These are phyloP conservation scores for Fusarium lateritium DNA, from an alignment of 2,329 filamentous ascomycete species.

Conservation along the genomic window DNA sequence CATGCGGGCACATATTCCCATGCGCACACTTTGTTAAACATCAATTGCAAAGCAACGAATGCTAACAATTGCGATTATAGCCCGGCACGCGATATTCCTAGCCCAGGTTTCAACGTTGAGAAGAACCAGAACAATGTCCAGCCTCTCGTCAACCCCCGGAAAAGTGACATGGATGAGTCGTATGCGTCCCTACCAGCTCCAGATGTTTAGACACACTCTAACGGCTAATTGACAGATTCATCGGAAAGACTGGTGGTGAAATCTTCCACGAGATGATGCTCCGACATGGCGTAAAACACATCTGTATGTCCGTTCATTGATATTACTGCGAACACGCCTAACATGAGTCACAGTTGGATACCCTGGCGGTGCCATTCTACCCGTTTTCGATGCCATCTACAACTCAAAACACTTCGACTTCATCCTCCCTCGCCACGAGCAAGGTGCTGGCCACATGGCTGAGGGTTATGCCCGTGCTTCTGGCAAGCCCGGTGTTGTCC, in stretches of 20 bases:
- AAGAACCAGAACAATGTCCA: conserved; percentile 74
- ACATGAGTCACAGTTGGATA: conserved; percentile 76
- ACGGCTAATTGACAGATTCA: conserved; percentile 71
- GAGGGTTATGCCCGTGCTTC: conserved; percentile 95
- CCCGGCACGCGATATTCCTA: conserved; percentile 71
- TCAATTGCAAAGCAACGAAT: conserved; percentile 15
- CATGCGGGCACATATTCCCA: conserved; percentile 8
- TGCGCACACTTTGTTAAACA: conserved; percentile 14
- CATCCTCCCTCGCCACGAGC: conserved; percentile 94
- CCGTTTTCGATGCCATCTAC: conserved; percentile 98
- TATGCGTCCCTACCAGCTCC: conserved; percentile 62
- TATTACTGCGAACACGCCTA: conserved; percentile 39
- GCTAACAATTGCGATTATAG: conserved; percentile 44
- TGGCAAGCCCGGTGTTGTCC: conserved; percentile 93
- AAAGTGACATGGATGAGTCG: conserved; percentile 83
- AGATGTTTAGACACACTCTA: conserved; percentile 4
- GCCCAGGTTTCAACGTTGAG: conserved; percentile 71
- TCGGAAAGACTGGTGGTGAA: conserved; percentile 94
- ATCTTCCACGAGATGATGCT: conserved; percentile 99
- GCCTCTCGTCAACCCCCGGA: conserved; percentile 73
- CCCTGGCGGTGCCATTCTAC: conserved; percentile 94
- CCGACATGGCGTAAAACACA: conserved; percentile 89
- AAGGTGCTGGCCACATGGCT: conserved; percentile 98
- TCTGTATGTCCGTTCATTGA: conserved; percentile 77
- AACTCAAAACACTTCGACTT: conserved; percentile 98